Base-by-base conservation (phyloP, 805 yeast species). In the Teunomyces cretensis region DNA sequence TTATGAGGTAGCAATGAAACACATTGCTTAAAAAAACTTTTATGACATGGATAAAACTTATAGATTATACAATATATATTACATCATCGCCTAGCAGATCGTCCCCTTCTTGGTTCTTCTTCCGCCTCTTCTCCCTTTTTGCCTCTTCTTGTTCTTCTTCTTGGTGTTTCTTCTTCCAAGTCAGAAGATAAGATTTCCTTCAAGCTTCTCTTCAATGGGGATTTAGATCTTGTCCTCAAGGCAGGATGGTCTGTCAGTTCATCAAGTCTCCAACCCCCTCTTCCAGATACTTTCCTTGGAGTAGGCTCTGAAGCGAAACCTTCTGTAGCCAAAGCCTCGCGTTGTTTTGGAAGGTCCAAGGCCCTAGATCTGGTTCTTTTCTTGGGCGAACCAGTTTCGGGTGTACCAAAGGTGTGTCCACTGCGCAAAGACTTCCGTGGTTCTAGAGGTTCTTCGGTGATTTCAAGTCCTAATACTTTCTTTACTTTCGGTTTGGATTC, bases 1-100 rank as follows among this genome's bases (percentile, higher is more conserved):
- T 12, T 88, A 78, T 64, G 96, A 88, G 62, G 76, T 74, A 50
- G 62, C 84, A 43, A 82, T 86, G 88, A 70, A 70, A 39, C 72
- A 79, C 50, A 60, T 83, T 39, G 39, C 41, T 2, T 44, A 19
- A 19, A n/a, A n/a, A n/a, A n/a, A n/a, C n/a, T n/a, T 19, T 19
- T 19, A 19, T 19, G 6, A 19, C 22, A 19, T 19, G n/a, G 13
- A 9, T n/a, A 7, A 12, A 16, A 12, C 13, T 35, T 35, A 35
- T 35, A 35, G 38, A 35, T 16, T 19, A 13, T 11, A 31, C 16
- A 15, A 31, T 31, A 31, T 16, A 31, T 9, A 13, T 9, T 11
- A 17, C 24, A 35, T 35, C 28, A 35, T 22, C 38, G 17, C n/a
- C 38, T 22, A 9, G 27, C 22, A 9, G 38, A 35, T 35, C 38